These are phyloP conservation scores for Sporothrix variecibatus DNA, from an alignment of 2,329 filamentous ascomycete genomes.

Conservation along the genomic window DNA sequence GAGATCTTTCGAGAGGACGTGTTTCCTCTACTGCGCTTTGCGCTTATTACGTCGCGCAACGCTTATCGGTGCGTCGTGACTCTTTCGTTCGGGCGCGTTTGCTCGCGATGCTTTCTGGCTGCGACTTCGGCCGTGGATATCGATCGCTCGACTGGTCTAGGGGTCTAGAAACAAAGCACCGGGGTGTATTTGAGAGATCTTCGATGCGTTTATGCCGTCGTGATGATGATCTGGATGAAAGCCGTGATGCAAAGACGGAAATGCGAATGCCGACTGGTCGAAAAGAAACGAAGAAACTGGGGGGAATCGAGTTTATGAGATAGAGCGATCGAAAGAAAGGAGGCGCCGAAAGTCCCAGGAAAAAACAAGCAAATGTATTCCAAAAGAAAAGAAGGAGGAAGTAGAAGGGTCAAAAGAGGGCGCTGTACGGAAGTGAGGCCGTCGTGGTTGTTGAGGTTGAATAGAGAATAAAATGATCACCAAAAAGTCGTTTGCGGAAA, in stretches of 20 bases:
- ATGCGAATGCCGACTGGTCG: background rate
- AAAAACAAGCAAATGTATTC: conserved; percentile 5
- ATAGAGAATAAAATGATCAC: conserved; percentile 17
- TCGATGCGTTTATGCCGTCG: background rate
- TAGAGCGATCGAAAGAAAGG: background rate
- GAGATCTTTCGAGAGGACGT: background rate
- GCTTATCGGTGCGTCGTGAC: background rate
- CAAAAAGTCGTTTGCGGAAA: conserved; percentile 13
- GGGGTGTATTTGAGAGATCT: background rate
- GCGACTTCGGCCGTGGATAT: background rate
- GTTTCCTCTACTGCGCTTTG: background rate
- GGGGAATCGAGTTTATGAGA: background rate
- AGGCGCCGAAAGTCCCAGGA: conserved; percentile 13
- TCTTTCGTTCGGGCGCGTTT: background rate
- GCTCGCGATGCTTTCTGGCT: background rate
- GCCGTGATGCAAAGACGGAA: background rate
- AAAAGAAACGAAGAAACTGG: background rate
- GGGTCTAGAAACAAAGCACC: background rate
- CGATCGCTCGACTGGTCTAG: background rate
- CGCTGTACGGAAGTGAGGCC: background rate
- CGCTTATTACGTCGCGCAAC: background rate
- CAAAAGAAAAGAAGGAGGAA: background rate
- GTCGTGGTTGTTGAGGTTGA: background rate
- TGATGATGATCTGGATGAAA: background rate
- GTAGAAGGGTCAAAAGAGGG: background rate